These are phyloP conservation scores for Fusarium falciforme DNA, from an alignment of 2,329 filamentous ascomycete species.

Conservation along the genomic window DNA sequence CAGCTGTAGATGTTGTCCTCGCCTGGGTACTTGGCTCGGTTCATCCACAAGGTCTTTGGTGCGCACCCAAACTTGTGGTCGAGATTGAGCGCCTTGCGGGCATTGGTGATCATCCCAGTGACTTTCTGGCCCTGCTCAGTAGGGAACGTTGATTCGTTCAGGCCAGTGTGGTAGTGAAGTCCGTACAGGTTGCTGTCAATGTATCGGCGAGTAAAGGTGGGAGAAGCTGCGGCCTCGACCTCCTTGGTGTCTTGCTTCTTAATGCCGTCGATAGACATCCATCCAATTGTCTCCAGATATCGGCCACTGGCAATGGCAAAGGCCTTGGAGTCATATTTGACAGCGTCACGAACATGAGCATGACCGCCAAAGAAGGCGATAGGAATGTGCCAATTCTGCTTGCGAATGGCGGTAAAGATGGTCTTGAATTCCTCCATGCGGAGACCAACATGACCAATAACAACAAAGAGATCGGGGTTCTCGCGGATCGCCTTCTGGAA, in stretches of 20 bases:
- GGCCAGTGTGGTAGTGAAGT: slow-evolving; percentile 81
- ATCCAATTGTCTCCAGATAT: slow-evolving; percentile 96
- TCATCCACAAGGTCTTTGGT: slow-evolving; percentile 84
- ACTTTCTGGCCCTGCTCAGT: slow-evolving; percentile 81
- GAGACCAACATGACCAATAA: slow-evolving; percentile 86
- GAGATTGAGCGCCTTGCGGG: slow-evolving; percentile 76
- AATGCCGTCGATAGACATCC: slow-evolving; percentile 84
- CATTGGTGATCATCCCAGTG: slow-evolving; percentile 74
- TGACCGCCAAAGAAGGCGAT: slow-evolving; percentile 95
- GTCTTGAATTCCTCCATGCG: slow-evolving; percentile 82
- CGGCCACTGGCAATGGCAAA: slow-evolving; percentile 87
- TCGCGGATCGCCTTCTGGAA: slow-evolving; percentile 88
- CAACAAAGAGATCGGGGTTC: slow-evolving; percentile 87
- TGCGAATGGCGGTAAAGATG: slow-evolving; percentile 82
- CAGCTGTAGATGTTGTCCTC: slow-evolving; percentile 83
- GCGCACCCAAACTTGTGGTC: slow-evolving; percentile 86
- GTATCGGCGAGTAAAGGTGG: slow-evolving; percentile 81
- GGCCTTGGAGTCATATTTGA: slow-evolving; percentile 80
- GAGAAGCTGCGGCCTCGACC: slow-evolving; percentile 48
- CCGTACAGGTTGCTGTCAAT: slow-evolving; percentile 95
- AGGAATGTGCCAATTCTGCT: slow-evolving; percentile 80
- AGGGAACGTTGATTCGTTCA: slow-evolving; percentile 77
- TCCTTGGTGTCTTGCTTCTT: slow-evolving; percentile 45
- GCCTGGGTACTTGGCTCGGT: slow-evolving; percentile 77
- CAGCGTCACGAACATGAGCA: slow-evolving; percentile 87